Percentiles rank a stretch among this genome's conserved stretches.
Conservation (phyloP, 106 monocot genomes). For the Narthecium ossifragum region DNA sequence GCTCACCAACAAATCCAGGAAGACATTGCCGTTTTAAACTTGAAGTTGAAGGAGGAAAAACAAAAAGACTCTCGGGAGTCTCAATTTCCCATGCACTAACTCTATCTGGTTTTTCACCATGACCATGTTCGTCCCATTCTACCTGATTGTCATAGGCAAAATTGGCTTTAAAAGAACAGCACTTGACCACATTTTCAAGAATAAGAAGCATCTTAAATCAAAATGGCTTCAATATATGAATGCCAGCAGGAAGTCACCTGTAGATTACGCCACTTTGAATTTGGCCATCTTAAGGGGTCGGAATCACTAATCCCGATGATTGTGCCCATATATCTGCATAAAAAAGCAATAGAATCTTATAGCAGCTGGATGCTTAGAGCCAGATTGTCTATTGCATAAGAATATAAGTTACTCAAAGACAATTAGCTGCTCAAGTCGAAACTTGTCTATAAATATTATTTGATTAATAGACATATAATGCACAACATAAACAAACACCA, state of each 20-base stretch:
- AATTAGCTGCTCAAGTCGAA: no score
- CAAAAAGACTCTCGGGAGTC: slow-evolving; percentile 70
- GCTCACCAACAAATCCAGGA: slow-evolving; percentile 45
- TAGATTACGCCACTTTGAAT: slow-evolving; percentile 94
- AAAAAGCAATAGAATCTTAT: no score
- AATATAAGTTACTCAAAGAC: no score
- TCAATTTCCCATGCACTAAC: slow-evolving; percentile 96
- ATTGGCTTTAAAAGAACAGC: background rate
- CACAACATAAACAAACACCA: no score
- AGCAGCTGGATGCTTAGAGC: no score
- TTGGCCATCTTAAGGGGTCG: slow-evolving; percentile 87
- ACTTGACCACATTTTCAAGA: background rate
- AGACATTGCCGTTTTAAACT: slow-evolving; percentile 57
- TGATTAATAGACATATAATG: no score
- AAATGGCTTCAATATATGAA: background rate
- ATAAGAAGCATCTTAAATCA: background rate
- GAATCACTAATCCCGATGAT: slow-evolving; percentile 71
- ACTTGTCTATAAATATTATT: no score
- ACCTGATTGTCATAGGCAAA: slow-evolving; percentile 44
- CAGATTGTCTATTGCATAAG: no score
- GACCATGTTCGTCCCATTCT: slow-evolving; percentile 94
- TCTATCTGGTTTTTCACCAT: slow-evolving; percentile 70
- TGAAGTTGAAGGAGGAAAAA: slow-evolving; percentile 34
- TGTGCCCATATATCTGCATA: slow-evolving; percentile 77
- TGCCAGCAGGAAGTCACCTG: slow-evolving; percentile 35